These are phyloP conservation scores for Phaeosphaeriaceae sp. DNA, from an alignment of 2,329 filamentous ascomycete genomes.

Conservation along the genomic window DNA sequence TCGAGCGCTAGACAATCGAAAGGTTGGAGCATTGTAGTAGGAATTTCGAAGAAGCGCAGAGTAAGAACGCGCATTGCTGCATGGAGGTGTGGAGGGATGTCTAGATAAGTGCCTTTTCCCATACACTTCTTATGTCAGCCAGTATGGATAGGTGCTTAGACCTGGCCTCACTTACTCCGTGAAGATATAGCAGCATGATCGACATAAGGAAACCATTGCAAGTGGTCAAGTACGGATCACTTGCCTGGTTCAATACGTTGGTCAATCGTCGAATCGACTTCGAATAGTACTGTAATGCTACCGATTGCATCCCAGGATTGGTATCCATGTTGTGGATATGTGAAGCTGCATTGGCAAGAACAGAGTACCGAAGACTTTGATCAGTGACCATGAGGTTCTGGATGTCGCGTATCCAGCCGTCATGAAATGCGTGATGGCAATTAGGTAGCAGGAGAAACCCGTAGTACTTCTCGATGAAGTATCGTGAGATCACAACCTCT, in stretches of 20 bases:
- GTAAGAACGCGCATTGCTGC: slow-evolving; percentile 18
- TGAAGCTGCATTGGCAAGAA: slow-evolving; percentile 26
- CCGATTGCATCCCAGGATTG: slow-evolving; percentile 11
- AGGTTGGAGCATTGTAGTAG: slow-evolving; percentile 5
- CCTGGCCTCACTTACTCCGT: slow-evolving; percentile 10
- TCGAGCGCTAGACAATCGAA: slow-evolving; percentile 25
- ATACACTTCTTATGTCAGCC: slow-evolving; percentile 10
- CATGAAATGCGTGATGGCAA: slow-evolving; percentile 38
- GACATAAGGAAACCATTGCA: slow-evolving; percentile 19
- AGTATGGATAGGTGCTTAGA: neutral
- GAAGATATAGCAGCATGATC: slow-evolving; percentile 21
- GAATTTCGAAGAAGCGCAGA: slow-evolving; percentile 12
- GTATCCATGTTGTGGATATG: slow-evolving; percentile 19
- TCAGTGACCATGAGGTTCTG: slow-evolving; percentile 32
- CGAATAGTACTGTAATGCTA: slow-evolving; percentile 19
- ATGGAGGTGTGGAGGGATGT: slow-evolving; percentile 18
- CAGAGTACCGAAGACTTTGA: slow-evolving; percentile 38
- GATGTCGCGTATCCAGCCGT: slow-evolving; percentile 40
- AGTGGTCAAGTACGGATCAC: slow-evolving; percentile 6
- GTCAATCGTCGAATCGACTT: slow-evolving; percentile 16
- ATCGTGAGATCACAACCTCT: slow-evolving; percentile 15
- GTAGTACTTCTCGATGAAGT: slow-evolving; percentile 22
- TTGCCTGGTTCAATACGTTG: slow-evolving; percentile 3
- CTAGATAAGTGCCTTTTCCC: slow-evolving; percentile 16
- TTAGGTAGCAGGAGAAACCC: slow-evolving; percentile 32